Conservation (phyloP, 2,329 filamentous ascomycete genomes). For the Thermothelomyces thermophilus region DNA sequence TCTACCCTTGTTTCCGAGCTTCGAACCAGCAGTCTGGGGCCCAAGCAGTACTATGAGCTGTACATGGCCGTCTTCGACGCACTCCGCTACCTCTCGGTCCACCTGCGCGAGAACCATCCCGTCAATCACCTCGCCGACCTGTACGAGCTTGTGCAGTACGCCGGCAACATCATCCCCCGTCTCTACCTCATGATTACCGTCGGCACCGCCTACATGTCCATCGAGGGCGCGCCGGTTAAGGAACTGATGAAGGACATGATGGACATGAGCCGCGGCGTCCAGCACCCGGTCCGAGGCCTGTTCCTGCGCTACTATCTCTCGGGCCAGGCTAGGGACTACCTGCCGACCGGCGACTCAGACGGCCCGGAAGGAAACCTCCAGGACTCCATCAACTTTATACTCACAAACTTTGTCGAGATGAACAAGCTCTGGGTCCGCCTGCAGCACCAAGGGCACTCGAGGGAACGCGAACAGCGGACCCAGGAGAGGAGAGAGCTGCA, state of each 20-base stretch:
- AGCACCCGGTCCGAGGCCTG: constrained; percentile 90
- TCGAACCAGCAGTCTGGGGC: constrained; percentile 92
- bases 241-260: constrained; percentile 99
- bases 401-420: constrained; percentile 99
- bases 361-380: constrained; percentile 93
- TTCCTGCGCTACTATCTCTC: constrained; percentile 96
- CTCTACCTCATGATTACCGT: constrained; percentile 99
- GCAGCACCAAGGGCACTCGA: constrained; percentile 94
- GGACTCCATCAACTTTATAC: constrained; percentile 94
- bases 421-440: constrained; percentile 98
- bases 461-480: constrained; percentile 86
- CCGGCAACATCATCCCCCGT: constrained; percentile 92
- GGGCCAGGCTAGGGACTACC: constrained; percentile 83
- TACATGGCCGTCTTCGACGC: constrained; percentile 99
- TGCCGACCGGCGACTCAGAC: constrained; percentile 76
- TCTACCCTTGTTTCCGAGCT: constrained; percentile 98
- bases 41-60: constrained; percentile 98
- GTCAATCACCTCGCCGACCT: constrained; percentile 96
- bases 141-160: constrained; percentile 97
- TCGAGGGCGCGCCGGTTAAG: constrained; percentile 96
- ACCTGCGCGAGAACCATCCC: constrained; percentile 94
- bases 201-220: constrained; percentile 97
- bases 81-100: constrained; percentile 88
- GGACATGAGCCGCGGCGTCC: constrained; percentile 98
- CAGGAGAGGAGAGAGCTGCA: constrained; percentile 94